phyloP scores from a whole-genome alignment of 352 stramenopile species.

The Peronospora farinosa region DNA sequence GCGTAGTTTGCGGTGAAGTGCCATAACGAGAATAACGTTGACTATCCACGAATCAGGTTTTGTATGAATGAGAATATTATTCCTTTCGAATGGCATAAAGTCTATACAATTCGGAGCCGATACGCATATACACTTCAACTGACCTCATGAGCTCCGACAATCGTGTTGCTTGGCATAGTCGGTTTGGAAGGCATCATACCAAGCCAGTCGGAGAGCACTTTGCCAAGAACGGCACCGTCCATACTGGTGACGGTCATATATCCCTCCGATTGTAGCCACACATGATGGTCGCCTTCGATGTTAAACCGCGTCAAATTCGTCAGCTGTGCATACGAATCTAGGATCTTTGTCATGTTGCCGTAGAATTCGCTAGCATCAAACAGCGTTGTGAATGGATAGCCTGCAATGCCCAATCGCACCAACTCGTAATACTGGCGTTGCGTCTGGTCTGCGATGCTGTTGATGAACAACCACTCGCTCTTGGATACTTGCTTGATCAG shows the following conservation, averaged over 20 bases:
- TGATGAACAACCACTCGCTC: conserved; percentile 43
- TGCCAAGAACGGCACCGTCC: conserved; percentile 13
- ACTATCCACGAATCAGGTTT: too few species aligned
- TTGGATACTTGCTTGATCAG: conserved; percentile 29
- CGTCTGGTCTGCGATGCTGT: conserved; percentile 40
- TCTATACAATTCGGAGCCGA: too few species aligned
- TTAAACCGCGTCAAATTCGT: conserved; percentile 22
- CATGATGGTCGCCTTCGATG: conserved; percentile 24
- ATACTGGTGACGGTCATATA: conserved; percentile 12
- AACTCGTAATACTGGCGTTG: conserved; percentile 49
- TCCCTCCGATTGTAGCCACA: conserved; percentile 14
- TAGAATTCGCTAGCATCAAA: conserved; percentile 35
- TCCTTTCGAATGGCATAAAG: too few species aligned
- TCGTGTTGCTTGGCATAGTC: too few species aligned
- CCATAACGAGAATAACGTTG: too few species aligned
- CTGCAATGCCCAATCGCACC: conserved; percentile 32
- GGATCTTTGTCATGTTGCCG: conserved; percentile 25
- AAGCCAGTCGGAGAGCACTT: conserved; percentile 21
- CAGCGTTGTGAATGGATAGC: conserved; percentile 44
- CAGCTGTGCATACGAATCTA: conserved; percentile 33
- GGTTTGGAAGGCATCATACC: not conserved
- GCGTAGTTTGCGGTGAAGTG: too few species aligned
- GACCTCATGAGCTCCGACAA: too few species aligned
- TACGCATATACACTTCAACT: too few species aligned
- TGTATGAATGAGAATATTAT: too few species aligned